Evolutionary conservation across 129 eudicot genomes (phyloP), one percentile per base, ranked within the genome.

Genomic region (Tanacetum coccineum): DNA sequence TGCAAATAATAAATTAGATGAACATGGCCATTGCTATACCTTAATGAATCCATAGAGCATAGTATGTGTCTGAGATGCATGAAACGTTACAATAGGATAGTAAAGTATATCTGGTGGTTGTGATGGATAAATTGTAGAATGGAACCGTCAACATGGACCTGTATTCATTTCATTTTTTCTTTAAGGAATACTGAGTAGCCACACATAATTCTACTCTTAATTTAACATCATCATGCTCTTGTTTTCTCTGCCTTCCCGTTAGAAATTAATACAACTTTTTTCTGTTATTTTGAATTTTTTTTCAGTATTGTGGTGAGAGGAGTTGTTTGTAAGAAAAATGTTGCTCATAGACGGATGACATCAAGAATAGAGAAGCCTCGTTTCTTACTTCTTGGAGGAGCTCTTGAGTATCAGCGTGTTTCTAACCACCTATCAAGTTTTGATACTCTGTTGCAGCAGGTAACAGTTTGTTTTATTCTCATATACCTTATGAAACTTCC

Each of bases 401-500:
- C 99, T 79, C 90, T 94, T 11, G 99, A 94, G 70, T 94, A 94
- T 72, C 99, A 94, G 80, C 86, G 99, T 72, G 93, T 94, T 70
- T 82, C 99, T 58, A 94, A 84, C 76, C 90, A 63, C 50, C 84
- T 89, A 70, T 94, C 99, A 70, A 94, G 99, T 80, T 82, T 94
- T 56, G 99, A 89, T 73, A 94, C 99, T 64, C 82, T 94, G 55
- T 66, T 94, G 85, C 95, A 94, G 74, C 99, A 93, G 99, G 99
- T 93, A 62, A 19, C 55, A 18, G 12, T 20, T 25, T 13, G 44
- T 58, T 1, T 25, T 46, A 66, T 55, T 67, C 66, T 72, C n/a
- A 32, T 40, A 28, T 26, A 8, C 59, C 30, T 44, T 30, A 51
- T 67, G 64, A 68, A 22, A 71, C 62, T 21, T 73, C 47, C 40